Conservation (phyloP, 169 alveolate species). For the Cardiosporidium cionae region DNA sequence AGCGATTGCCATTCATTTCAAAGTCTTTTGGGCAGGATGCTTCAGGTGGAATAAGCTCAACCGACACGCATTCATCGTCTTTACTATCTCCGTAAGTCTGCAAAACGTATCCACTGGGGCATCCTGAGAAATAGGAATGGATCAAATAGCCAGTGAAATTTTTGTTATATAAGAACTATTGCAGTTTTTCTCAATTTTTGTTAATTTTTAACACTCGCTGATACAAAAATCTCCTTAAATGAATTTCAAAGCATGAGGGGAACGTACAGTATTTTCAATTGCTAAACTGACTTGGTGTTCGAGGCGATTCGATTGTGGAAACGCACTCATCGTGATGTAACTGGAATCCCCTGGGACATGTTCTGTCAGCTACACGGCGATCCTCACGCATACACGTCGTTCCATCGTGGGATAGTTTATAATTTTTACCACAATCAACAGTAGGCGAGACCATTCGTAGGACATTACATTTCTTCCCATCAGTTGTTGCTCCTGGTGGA, state of each 20-base stretch:
- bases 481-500: background rate
- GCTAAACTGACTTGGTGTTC: background rate
- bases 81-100: background rate
- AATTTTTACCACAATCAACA: background rate
- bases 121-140: no score
- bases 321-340: background rate
- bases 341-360: background rate
- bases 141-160: no score
- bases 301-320: background rate
- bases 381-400: background rate
- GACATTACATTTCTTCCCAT: background rate
- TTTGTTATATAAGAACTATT: no score
- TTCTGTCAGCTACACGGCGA: background rate
- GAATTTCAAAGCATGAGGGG: no score
- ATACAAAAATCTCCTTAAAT: no score
- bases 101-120: background rate
- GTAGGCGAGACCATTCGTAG: background rate
- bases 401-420: background rate
- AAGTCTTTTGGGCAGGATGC: background rate
- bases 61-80: background rate
- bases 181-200: no score
- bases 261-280: no score
- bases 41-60: background rate
- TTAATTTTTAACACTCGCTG: no score
- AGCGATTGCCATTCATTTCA: background rate